Percentiles rank a stretch among this genome's conserved stretches.
These are phyloP conservation scores for Populus deltoides DNA, from an alignment of 345 rosid genomes.

Conservation along the genomic window DNA sequence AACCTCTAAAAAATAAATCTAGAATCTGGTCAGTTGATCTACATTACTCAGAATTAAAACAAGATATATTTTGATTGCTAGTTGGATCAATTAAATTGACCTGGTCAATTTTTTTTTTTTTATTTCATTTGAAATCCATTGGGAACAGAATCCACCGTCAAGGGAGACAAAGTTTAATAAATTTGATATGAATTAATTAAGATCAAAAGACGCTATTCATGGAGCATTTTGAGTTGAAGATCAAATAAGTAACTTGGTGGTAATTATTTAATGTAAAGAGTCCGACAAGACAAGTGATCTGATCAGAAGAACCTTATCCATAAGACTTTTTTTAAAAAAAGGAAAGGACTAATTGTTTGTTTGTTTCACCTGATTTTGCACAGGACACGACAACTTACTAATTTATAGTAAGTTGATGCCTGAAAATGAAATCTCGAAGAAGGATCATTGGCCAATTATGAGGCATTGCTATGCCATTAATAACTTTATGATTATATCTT, in stretches of 20 bases:
- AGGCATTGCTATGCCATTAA: no score
- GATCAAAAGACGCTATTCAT: background rate
- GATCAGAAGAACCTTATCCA: slow-evolving; percentile 20
- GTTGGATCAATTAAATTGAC: no score
- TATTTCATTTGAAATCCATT: no score
- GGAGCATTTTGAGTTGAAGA: background rate
- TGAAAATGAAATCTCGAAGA: background rate
- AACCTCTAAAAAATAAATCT: accelerated
- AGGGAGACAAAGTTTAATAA: no score
- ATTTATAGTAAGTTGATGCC: background rate
- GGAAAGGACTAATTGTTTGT: no score
- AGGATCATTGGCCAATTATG: no score
- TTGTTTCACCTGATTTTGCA: background rate
- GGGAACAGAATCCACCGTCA: no score
- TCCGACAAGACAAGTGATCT: slow-evolving; percentile 5
- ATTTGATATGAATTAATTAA: no score
- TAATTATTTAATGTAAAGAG: background rate
- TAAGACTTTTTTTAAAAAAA: slow-evolving; percentile 3
- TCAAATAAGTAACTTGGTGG: background rate
- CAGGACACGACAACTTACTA: background rate
- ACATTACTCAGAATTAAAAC: accelerated
- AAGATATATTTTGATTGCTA: no score
- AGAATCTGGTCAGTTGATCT: accelerated
- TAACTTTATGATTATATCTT: no score
- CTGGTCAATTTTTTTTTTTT: no score